Evolutionary conservation across 2,329 filamentous ascomycete genomes (phyloP).

Genomic region (Talaromyces verruculosus): DNA sequence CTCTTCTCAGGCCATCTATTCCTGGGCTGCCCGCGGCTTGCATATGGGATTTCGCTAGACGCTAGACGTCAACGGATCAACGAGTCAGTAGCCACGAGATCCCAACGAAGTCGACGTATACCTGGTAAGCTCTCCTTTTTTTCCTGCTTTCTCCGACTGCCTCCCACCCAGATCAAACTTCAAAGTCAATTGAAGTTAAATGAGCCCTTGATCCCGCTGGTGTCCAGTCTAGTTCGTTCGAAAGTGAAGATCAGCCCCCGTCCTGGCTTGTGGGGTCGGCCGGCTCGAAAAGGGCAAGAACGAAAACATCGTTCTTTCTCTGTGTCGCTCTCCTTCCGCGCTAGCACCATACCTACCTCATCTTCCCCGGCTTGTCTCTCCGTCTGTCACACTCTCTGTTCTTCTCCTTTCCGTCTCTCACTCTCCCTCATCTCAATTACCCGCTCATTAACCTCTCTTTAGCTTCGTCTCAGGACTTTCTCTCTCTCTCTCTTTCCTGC

Average conservation of each 20-base stretch:
- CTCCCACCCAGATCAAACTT: neutral
- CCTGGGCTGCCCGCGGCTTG: neutral
- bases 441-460: slow-evolving; percentile 4
- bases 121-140: neutral
- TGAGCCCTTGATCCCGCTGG: neutral
- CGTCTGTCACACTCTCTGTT: neutral
- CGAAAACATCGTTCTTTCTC: slow-evolving; percentile 2
- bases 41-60: slow-evolving; percentile 1
- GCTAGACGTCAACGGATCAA: neutral
- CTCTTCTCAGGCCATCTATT: neutral
- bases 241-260: slow-evolving; percentile 13
- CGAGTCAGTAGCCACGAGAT: neutral
- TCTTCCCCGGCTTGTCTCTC: slow-evolving; percentile 6
- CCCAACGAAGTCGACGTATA: neutral
- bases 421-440: neutral
- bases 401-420: neutral
- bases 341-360: neutral
- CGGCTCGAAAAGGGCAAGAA: slow-evolving; percentile 11
- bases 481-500: neutral
- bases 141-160: neutral
- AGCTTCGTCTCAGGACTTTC: neutral
- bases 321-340: neutral
- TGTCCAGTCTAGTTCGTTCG: neutral
- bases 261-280: slow-evolving; percentile 13
- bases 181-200: neutral